Percentiles rank a stretch among this genome's conserved stretches.
phyloP scores from a whole-genome alignment of 805 yeast species.

The Saccharomyces kudriavzevii region DNA sequence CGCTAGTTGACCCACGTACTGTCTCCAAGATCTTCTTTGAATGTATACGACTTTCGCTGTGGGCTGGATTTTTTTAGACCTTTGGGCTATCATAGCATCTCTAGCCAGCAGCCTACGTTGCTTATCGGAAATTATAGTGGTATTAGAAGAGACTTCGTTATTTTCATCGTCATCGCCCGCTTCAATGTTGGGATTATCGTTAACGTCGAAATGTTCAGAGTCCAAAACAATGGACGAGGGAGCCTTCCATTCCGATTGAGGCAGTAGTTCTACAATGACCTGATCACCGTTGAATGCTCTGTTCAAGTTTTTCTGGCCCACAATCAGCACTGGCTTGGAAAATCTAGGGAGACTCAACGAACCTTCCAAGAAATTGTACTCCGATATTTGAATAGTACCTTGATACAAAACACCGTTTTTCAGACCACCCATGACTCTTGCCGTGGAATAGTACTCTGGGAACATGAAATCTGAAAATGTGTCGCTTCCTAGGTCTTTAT shows the following conservation, averaged over 20 bases:
- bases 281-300: conserved; percentile 89
- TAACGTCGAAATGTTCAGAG: conserved; percentile 54
- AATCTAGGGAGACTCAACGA: conserved; percentile 62
- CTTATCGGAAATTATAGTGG: conserved; percentile 35
- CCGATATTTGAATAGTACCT: conserved; percentile 72
- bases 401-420: conserved; percentile 81
- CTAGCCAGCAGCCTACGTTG: conserved; percentile 59
- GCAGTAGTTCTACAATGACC: conserved; percentile 83
- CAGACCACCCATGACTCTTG: conserved; percentile 85
- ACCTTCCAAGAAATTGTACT: conserved; percentile 86
- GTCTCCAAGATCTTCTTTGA: conserved; percentile 86
- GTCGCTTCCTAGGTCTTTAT: conserved; percentile 8
- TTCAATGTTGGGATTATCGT: conserved; percentile 50
- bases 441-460: conserved; percentile 68
- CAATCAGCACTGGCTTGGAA: conserved; percentile 70
- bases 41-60: conserved; percentile 89
- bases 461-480: conserved; percentile 47
- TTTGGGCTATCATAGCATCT: conserved; percentile 62
- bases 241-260: conserved; percentile 78
- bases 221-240: conserved; percentile 77
- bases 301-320: conserved; percentile 79
- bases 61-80: conserved; percentile 58
- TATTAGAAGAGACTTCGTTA: conserved; percentile 37
- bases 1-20: conserved; percentile 88
- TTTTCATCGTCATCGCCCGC: conserved; percentile 38